Percentiles rank a stretch among this genome's conserved stretches.
Evolutionary conservation across 345 rosid species (phyloP).

Genomic region (Viola odorata): DNA sequence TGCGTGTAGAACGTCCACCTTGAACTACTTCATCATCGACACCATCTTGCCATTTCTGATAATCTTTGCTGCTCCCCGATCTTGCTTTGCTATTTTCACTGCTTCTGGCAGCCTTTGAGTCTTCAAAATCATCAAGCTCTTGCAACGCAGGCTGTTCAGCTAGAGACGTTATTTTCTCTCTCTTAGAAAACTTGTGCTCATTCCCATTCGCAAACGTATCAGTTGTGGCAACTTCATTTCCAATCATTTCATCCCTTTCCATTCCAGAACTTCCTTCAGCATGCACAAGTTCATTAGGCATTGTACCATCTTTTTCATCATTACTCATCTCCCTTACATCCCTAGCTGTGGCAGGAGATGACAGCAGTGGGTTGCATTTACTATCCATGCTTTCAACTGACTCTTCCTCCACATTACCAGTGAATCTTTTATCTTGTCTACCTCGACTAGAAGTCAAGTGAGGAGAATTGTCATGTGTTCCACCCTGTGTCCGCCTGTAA

Average conservation of each 20-base stretch:
- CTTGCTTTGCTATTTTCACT: constrained; percentile 86
- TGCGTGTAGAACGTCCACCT: constrained; percentile 40
- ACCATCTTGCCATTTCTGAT: constrained; percentile 56
- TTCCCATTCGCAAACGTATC: constrained; percentile 29
- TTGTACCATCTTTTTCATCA: constrained; percentile 46
- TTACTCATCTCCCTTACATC: constrained; percentile 48
- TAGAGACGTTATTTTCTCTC: constrained; percentile 35
- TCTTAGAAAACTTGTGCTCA: constrained; percentile 25
- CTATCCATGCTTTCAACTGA: constrained; percentile 57
- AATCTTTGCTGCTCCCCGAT: constrained; percentile 78
- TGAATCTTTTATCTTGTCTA: constrained; percentile 34
- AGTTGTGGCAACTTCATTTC: constrained; percentile 18
- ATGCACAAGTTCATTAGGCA: constrained; percentile 25
- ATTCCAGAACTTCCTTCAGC: constrained; percentile 47
- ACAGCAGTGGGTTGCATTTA: constrained; percentile 31
- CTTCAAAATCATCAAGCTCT: constrained; percentile 63
- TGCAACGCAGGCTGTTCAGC: constrained; percentile 36
- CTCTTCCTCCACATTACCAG: constrained; percentile 42
- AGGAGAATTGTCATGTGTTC: constrained; percentile 40
- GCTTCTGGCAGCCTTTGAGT: constrained; percentile 76
- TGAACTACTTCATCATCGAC: constrained; percentile 85
- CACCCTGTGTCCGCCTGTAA: constrained; percentile 30
- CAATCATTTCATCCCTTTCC: constrained; percentile 38
- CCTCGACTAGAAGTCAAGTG: constrained; percentile 37
- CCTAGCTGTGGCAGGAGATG: constrained; percentile 40